A percentile compares a stretch with the other conserved stretches of the same genome.
Conservation (phyloP, 306 rosid species). For the Cicer chorassanicum region DNA sequence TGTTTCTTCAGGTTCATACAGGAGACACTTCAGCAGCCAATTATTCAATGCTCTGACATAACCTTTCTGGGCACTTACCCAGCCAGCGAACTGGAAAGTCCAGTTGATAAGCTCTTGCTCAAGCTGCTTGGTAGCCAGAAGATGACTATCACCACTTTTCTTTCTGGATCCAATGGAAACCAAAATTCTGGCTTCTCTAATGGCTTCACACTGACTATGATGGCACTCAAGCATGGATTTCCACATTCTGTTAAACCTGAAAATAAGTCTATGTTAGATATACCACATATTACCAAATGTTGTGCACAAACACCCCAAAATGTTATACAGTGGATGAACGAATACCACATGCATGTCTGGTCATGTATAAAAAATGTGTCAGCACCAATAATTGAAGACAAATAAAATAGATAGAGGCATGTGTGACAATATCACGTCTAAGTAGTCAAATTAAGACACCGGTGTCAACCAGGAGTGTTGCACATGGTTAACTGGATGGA, state of each 20-base stretch:
- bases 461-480: neutral
- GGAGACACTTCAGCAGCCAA: constrained; percentile 87
- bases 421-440: constrained; percentile 5
- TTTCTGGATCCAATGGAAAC: constrained; percentile 80
- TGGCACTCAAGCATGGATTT: constrained; percentile 95
- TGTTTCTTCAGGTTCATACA: constrained; percentile 88
- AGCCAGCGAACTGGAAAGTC: constrained; percentile 80
- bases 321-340: constrained; percentile 11
- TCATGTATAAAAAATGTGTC: constrained; percentile 6
- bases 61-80: constrained; percentile 90
- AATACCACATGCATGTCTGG: constrained; percentile 4
- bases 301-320: constrained; percentile 14
- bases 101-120: constrained; percentile 88
- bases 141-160: constrained; percentile 68
- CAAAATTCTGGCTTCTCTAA: constrained; percentile 87
- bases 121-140: constrained; percentile 72
- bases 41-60: constrained; percentile 85
- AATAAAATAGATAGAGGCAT: neutral
- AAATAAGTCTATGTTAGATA: constrained; percentile 27
- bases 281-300: constrained; percentile 9
- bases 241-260: constrained; percentile 94
- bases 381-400: neutral
- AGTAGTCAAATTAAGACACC: constrained; percentile 6
- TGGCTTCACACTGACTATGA: constrained; percentile 73
- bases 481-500: constrained; percentile 16